These are phyloP conservation scores for Colletotrichum cuscutae DNA, from an alignment of 2,329 filamentous ascomycete genomes.

Conservation along the genomic window DNA sequence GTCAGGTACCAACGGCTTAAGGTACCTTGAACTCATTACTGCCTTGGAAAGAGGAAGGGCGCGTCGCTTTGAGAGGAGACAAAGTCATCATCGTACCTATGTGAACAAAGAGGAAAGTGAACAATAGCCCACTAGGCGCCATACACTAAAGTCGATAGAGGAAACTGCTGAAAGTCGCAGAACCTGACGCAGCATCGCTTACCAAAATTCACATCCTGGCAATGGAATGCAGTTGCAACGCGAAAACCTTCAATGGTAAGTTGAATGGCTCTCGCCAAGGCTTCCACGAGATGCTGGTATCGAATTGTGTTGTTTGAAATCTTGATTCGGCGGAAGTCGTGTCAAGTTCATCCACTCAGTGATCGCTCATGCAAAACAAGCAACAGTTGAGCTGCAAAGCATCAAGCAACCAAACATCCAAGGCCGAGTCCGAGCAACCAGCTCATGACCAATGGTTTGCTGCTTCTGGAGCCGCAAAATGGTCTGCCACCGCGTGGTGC, in stretches of 20 bases:
- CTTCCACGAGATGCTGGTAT: slow-evolving; percentile 13
- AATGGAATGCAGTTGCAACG: background rate
- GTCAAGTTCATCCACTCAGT: slow-evolving; percentile 34
- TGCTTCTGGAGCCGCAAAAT: slow-evolving; percentile 6
- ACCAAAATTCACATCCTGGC: background rate
- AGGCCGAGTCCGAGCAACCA: slow-evolving; percentile 7
- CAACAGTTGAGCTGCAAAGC: slow-evolving; percentile 13
- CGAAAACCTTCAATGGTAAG: background rate
- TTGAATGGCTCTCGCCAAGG: slow-evolving; percentile 5
- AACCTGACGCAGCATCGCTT: background rate
- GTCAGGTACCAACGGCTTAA: background rate
- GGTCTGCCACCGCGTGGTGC: slow-evolving; percentile 4
- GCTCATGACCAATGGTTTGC: slow-evolving; percentile 25
- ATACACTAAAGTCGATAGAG: background rate
- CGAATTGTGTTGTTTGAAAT: slow-evolving; percentile 17
- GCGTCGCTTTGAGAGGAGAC: background rate
- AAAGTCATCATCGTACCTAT: background rate
- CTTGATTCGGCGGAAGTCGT: slow-evolving; percentile 28
- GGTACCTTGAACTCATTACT: background rate
- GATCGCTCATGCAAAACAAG: slow-evolving; percentile 26
- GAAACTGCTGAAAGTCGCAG: background rate
- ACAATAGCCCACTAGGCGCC: background rate
- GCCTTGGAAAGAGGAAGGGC: background rate
- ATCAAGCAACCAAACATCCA: slow-evolving; percentile 6
- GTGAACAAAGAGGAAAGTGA: slow-evolving; percentile 14